Evolutionary conservation across 306 rosid genomes (phyloP), one percentile per base, ranked within the genome.

Genomic region (Cyclanthera cordifolia): DNA sequence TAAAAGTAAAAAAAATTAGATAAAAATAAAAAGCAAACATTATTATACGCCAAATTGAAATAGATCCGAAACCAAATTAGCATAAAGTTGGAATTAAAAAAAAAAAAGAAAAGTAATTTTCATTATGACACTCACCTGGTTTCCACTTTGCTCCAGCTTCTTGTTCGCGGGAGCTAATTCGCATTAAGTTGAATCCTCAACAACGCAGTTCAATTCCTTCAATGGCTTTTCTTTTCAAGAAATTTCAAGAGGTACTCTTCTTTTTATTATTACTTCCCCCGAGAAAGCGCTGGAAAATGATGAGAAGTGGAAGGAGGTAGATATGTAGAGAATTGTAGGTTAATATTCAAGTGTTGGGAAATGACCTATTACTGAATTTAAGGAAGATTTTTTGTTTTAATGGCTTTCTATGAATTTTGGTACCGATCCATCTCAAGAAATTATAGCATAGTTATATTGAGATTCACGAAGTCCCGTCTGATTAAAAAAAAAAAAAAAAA

Each of bases 191-290:
- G 37, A 65, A 65, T 12, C 23, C 37, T 65, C 21, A 5, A 13
- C 51, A 2, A 20, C 51, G 24, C 28, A 39, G 32, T 39, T 63
- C 5, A 13, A 5, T 70, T 63, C 48, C 4, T 75, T 48, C 57
- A 37, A 90, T 87, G 96, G 95, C 90, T 34, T 82, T 85, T 77
- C 81, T 92, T n/a, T 91, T 91, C 74, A 81, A 83, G 58, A 88
- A 85, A 77, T 89, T 89, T 78, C 97, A 89, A 81, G 95, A 89
- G 90, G 96, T 86, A 67, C 21, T 61, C 71, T 58, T 75, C 73
- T 52, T 16, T 11, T 17, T 69, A 30, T 28, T n/a, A n/a, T n/a
- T n/a, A n/a, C n/a, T n/a, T n/a, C n/a, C n/a, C n/a, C n/a, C 16
- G 51, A 19, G 30, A 63, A 39, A 39, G 5, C 50, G 17, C 69